Conservation (phyloP, 176 grass and related monocot species). For the Oryza rufipogon region DNA sequence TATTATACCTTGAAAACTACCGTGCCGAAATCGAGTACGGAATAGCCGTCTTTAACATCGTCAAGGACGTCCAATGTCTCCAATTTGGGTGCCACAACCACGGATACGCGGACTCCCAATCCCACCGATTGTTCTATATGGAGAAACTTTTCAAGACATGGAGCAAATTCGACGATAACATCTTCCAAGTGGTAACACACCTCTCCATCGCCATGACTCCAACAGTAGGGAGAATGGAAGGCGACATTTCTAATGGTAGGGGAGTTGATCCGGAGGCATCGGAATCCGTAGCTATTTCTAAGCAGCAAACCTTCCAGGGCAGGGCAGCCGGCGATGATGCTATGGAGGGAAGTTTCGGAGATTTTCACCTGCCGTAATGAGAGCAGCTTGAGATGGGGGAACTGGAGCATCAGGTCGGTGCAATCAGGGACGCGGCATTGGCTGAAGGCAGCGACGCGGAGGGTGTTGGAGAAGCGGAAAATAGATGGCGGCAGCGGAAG, state of each 20-base stretch:
- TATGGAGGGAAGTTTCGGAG: not conserved
- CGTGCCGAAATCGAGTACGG: too few relatives aligned
- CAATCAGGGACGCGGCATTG: not conserved
- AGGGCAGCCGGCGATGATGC: not conserved
- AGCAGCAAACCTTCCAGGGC: conserved; percentile 2
- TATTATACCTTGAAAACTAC: not conserved
- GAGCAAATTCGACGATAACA: not conserved
- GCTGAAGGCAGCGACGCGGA: not conserved
- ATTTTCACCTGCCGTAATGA: not conserved
- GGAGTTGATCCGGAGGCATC: not conserved
- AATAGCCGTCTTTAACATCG: too few relatives aligned
- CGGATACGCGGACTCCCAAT: not conserved
- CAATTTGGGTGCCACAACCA: not conserved
- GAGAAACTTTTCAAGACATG: conserved; percentile 19
- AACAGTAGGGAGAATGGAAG: too few relatives aligned
- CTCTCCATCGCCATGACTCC: too few relatives aligned
- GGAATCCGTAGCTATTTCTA: not conserved
- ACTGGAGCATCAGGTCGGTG: not conserved
- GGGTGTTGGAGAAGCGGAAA: conserved; percentile 19
- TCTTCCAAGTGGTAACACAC: too few relatives aligned
- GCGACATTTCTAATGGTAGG: not conserved
- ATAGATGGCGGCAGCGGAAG: conserved; percentile 9
- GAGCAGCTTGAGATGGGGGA: not conserved
- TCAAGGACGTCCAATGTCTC: not conserved
- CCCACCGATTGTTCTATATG: not conserved